phyloP scores from a whole-genome alignment of 1,139 yeast genomes.

The Geotrichum restrictum region DNA sequence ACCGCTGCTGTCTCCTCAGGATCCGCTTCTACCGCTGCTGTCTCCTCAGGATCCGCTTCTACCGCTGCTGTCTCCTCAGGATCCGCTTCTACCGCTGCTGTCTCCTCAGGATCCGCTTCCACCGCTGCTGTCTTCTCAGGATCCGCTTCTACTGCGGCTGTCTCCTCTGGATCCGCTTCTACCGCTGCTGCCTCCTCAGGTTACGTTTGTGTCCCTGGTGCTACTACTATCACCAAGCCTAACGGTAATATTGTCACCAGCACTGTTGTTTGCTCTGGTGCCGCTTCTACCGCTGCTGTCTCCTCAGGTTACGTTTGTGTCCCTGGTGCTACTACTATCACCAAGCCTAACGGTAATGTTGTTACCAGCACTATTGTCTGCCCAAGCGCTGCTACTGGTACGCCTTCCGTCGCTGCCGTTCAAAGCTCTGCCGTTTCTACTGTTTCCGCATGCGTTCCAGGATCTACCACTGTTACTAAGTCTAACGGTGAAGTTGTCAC shows the following conservation, averaged over 20 bases:
- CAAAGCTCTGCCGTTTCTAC: constrained; percentile 1
- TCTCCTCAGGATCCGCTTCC: background rate
- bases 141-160: background rate
- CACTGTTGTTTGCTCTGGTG: constrained; percentile 5
- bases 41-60: background rate
- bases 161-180: background rate
- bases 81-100: background rate
- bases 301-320: constrained; percentile 5
- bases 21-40: background rate
- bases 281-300: constrained; percentile 18
- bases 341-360: constrained; percentile 4
- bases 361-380: constrained; percentile 14
- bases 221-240: background rate
- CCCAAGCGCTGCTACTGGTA: constrained; percentile 2
- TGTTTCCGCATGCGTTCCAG: constrained; percentile 4
- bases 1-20: background rate
- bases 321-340: constrained; percentile 2
- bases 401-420: background rate
- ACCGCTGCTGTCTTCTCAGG: background rate
- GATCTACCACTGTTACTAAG: constrained; percentile 1
- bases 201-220: background rate
- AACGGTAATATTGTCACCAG: constrained; percentile 10
- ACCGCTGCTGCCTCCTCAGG: background rate
- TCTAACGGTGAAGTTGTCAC: background rate
- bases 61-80: background rate